A percentile compares a stretch with the other conserved stretches of the same genome.
Evolutionary conservation across 176 grass and related monocot species (phyloP).

Genomic region (Ampelocalamus luodianensis): DNA sequence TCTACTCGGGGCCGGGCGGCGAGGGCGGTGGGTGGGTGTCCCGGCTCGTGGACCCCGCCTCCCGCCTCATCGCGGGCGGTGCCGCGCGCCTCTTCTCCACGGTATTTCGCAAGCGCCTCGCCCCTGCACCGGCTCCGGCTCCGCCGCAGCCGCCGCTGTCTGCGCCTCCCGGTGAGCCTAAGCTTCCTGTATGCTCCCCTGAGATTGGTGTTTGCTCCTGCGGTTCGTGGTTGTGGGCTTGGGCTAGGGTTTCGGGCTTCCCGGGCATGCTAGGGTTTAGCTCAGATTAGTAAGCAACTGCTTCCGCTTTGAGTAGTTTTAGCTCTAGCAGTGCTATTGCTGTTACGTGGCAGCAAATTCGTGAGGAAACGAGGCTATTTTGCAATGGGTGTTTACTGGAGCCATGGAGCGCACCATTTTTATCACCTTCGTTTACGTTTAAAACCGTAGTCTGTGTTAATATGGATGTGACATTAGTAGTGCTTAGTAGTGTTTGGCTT

Average conservation of each 20-base stretch:
- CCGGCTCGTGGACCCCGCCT: conserved; percentile 81
- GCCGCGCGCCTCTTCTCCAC: conserved; percentile 79
- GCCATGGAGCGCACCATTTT: neutral
- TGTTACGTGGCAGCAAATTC: neutral
- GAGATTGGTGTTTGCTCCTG: neutral
- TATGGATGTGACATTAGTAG: neutral
- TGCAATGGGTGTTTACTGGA: neutral
- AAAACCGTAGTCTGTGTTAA: neutral
- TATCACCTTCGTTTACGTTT: neutral
- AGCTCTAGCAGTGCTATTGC: neutral
- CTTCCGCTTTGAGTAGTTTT: neutral
- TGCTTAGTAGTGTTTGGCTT: neutral
- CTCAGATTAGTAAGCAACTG: neutral
- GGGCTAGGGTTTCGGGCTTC: conserved; percentile 49
- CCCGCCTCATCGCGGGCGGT: conserved; percentile 72
- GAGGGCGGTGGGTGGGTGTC: conserved; percentile 65
- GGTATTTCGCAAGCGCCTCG: conserved; percentile 74
- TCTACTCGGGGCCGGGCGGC: neutral
- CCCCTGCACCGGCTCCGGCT: conserved; percentile 4
- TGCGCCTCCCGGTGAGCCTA: conserved; percentile 38
- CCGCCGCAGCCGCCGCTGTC: neutral
- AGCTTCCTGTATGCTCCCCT: neutral
- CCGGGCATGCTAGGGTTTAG: conserved; percentile 46
- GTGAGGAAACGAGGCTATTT: neutral
- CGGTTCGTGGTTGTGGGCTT: neutral